These are phyloP conservation scores for Xylaria castorea DNA, from an alignment of 495 filamentous ascomycete species.

Conservation along the genomic window DNA sequence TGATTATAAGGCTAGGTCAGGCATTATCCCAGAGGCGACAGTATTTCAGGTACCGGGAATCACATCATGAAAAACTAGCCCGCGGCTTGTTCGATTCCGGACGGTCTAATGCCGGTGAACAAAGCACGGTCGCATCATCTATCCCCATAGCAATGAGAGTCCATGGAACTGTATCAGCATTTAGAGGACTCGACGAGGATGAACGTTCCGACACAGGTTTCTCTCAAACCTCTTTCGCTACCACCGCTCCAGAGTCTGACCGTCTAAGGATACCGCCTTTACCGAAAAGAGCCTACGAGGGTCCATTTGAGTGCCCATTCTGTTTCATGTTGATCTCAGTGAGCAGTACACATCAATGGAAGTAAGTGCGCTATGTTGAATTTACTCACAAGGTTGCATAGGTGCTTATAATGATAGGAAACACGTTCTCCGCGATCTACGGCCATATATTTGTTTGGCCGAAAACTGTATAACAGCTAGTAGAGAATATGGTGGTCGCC, in stretches of 20 bases:
- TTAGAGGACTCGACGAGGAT: constrained; percentile 30
- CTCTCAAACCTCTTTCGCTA: constrained; percentile 34
- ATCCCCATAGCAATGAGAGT: constrained; percentile 1
- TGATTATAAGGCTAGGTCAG: constrained; percentile 44
- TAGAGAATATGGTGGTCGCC: neutral
- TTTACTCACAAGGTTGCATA: neutral
- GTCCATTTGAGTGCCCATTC: constrained; percentile 47
- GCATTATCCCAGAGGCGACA: constrained; percentile 45
- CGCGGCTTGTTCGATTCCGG: constrained; percentile 28
- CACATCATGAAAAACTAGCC: constrained; percentile 45
- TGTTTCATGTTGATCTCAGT: constrained; percentile 43
- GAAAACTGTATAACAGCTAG: constrained; percentile 23
- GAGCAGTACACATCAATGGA: constrained; percentile 42
- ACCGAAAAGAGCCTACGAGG: constrained; percentile 25
- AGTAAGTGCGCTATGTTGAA: constrained; percentile 29
- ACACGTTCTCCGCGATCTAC: constrained; percentile 43
- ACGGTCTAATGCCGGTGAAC: constrained; percentile 4
- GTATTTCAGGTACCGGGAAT: constrained; percentile 47
- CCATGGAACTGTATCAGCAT: neutral
- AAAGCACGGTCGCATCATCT: constrained; percentile 21
- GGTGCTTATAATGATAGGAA: constrained; percentile 26
- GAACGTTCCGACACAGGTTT: constrained; percentile 29
- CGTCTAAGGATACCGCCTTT: constrained; percentile 30
- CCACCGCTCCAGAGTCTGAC: constrained; percentile 12
- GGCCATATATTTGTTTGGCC: constrained; percentile 42